Percentiles rank a stretch among this genome's conserved stretches.
Conservation (phyloP, 2,329 filamentous ascomycete species). For the Calonectria leucothoes region DNA sequence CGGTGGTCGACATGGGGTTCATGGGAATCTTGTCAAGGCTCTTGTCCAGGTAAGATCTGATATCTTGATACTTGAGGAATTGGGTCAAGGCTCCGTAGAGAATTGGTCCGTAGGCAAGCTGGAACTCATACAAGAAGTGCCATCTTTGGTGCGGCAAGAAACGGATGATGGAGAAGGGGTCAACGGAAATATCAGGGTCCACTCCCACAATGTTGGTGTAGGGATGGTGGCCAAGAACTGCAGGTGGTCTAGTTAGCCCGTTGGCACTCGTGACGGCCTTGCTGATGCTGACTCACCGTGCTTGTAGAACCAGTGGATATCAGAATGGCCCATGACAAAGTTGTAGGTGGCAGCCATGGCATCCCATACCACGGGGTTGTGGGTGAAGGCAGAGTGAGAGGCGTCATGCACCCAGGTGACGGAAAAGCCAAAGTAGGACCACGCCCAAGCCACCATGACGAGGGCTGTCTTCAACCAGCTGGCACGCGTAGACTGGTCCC, state of each 20-base stretch:
- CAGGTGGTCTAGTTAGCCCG: neutral
- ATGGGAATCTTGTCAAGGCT: neutral
- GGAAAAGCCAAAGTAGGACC: neutral
- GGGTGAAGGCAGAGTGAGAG: neutral
- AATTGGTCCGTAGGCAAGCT: neutral
- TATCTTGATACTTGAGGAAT: neutral
- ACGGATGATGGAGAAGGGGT: neutral
- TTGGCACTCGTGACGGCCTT: neutral
- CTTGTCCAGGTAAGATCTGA: neutral
- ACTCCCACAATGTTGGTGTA: slow-evolving; percentile 1
- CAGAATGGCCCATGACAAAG: neutral
- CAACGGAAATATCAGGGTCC: neutral
- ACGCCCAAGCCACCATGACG: neutral
- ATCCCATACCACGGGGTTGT: neutral
- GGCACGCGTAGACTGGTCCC: neutral
- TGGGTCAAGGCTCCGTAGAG: neutral
- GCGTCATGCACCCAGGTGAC: neutral
- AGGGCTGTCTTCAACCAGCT: neutral
- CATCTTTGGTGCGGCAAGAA: neutral
- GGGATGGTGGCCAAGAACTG: neutral
- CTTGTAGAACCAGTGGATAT: neutral
- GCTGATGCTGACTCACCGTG: neutral
- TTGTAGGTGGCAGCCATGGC: neutral
- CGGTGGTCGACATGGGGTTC: neutral
- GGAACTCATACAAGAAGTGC: neutral